phyloP scores from a whole-genome alignment of 768 basidiomycete genomes.

The Russula earlei region DNA sequence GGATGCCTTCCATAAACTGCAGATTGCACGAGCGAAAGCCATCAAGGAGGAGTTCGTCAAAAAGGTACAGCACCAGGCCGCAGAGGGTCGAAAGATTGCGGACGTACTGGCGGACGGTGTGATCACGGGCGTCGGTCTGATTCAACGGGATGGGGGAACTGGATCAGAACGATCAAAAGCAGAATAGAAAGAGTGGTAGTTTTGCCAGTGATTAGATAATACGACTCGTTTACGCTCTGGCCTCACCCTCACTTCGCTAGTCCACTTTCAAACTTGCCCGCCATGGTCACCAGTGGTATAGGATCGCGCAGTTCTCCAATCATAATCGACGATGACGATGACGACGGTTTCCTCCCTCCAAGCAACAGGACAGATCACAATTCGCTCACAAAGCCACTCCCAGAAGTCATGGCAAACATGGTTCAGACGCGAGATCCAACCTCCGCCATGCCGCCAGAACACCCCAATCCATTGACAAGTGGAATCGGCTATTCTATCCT shows the following conservation, averaged over 20 bases:
- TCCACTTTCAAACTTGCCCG: background rate
- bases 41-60: slow-evolving; percentile 65
- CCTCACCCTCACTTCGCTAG: too few relatives aligned
- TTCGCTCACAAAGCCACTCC: background rate
- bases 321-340: slow-evolving; percentile 18
- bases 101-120: slow-evolving; percentile 66
- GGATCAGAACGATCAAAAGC: slow-evolving; percentile 5
- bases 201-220: slow-evolving; percentile 10
- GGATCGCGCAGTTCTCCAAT: slow-evolving; percentile 18
- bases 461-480: background rate
- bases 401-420: background rate
- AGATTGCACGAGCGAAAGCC: slow-evolving; percentile 59
- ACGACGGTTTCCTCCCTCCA: background rate
- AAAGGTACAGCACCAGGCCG: slow-evolving; percentile 53
- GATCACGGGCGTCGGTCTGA: slow-evolving; percentile 67
- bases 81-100: slow-evolving; percentile 61
- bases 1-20: background rate
- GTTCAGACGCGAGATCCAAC: background rate
- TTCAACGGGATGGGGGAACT: slow-evolving; percentile 37
- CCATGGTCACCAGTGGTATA: slow-evolving; percentile 7
- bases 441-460: background rate
- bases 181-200: too few relatives aligned
- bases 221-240: too few relatives aligned
- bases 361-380: background rate
- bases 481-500: slow-evolving; percentile 17